These are phyloP conservation scores for Candida nonsorbophila DNA, from an alignment of 805 yeast genomes.

Conservation along the genomic window DNA sequence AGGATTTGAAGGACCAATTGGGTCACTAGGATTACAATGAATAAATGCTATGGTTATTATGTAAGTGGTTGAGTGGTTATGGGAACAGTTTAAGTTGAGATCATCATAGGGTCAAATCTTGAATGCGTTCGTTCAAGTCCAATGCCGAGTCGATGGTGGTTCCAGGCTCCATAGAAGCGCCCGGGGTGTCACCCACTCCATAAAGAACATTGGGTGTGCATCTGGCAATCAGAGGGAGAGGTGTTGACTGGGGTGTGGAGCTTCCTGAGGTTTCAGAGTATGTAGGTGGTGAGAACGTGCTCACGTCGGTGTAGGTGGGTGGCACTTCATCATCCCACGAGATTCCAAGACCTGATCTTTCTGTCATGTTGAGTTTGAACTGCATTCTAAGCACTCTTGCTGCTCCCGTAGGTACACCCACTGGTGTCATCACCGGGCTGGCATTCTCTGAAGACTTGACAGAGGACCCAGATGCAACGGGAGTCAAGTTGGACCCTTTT, in stretches of 20 bases:
- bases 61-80: too few species aligned
- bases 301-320: slow-evolving; percentile 85
- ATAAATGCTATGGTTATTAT: too few species aligned
- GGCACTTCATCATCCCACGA: slow-evolving; percentile 99
- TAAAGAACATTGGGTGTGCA: slow-evolving; percentile 32
- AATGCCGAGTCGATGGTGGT: slow-evolving; percentile 14
- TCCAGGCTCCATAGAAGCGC: slow-evolving; percentile 4
- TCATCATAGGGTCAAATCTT: slow-evolving; percentile 22
- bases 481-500: slow-evolving; percentile 6
- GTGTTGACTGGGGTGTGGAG: slow-evolving; percentile 20
- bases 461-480: slow-evolving; percentile 13
- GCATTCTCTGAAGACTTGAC: slow-evolving; percentile 1
- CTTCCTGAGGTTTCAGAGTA: slow-evolving; percentile 34
- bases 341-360: slow-evolving; percentile 90
- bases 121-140: slow-evolving; percentile 28
- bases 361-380: slow-evolving; percentile 76
- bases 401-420: slow-evolving; percentile 86
- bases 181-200: slow-evolving; percentile 42
- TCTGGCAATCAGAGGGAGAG: slow-evolving; percentile 12
- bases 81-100: too few species aligned
- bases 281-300: slow-evolving; percentile 81
- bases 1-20: slow-evolving; percentile 21
- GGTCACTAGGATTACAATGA: too few species aligned
- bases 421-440: slow-evolving; percentile 7
- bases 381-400: slow-evolving; percentile 95